These are phyloP conservation scores for Phycomyces nitens DNA, from an alignment of 192 early-diverging fungal genomes.

Conservation along the genomic window DNA sequence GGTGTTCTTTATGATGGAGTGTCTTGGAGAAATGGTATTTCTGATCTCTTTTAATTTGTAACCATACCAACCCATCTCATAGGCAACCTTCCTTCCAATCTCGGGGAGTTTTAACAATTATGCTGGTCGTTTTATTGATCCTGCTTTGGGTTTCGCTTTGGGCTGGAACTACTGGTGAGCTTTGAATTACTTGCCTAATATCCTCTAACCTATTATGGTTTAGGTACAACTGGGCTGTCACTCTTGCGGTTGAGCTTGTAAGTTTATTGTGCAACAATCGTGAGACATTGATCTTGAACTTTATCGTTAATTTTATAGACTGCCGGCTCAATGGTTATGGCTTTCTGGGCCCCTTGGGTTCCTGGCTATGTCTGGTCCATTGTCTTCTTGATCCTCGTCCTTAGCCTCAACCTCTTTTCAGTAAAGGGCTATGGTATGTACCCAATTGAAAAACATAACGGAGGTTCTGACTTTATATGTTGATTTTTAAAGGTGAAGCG, in stretches of 20 bases:
- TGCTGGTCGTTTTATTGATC: constrained; percentile 78
- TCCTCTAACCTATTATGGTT: constrained; percentile 3
- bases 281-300: constrained; percentile 42
- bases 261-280: not conserved
- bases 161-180: constrained; percentile 53
- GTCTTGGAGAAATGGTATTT: constrained; percentile 76
- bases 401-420: constrained; percentile 67
- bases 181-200: not conserved
- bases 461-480: not conserved
- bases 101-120: constrained; percentile 81
- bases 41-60: not conserved
- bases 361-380: constrained; percentile 41
- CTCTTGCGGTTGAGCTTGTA: constrained; percentile 29
- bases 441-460: not conserved
- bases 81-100: constrained; percentile 75
- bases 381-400: constrained; percentile 60
- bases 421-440: constrained; percentile 70
- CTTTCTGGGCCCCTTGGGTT: constrained; percentile 51
- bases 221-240: constrained; percentile 36
- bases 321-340: constrained; percentile 77
- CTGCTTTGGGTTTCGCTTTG: constrained; percentile 73
- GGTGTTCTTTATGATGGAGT: constrained; percentile 73
- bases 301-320: constrained; percentile 51
- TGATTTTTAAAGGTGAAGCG: constrained; percentile 45
- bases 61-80: not conserved